Conservation (phyloP, 2,329 filamentous ascomycete genomes). For the Eurotiales sp. region DNA sequence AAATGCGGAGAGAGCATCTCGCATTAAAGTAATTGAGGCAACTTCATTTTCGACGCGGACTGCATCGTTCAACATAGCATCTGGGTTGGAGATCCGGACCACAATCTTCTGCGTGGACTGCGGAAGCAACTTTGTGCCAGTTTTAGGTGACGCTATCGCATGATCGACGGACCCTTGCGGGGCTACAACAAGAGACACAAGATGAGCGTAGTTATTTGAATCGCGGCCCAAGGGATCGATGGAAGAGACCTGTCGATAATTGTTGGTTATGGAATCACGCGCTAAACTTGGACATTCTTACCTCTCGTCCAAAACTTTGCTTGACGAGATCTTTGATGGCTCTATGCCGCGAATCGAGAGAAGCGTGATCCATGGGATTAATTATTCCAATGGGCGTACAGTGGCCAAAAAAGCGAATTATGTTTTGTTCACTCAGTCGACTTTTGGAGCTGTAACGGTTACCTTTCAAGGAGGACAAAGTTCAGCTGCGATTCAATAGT, state of each 20-base stretch:
- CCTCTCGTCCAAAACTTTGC: background rate
- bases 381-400: no score
- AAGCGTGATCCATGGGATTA: background rate
- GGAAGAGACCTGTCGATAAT: background rate
- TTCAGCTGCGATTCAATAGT: no score
- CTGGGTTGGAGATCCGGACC: background rate
- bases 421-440: no score
- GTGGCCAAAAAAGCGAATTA: no score
- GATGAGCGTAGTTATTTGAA: background rate
- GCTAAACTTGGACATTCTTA: background rate
- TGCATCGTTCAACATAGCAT: background rate
- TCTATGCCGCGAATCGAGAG: background rate
- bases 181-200: background rate
- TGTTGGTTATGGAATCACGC: background rate
- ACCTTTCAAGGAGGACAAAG: no score
- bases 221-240: background rate
- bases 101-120: background rate
- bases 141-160: background rate
- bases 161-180: background rate
- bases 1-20: background rate
- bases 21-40: background rate
- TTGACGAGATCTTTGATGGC: background rate
- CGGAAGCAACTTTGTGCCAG: background rate
- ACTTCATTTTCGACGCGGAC: background rate
- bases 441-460: no score